Base-by-base conservation (phyloP, 2,329 filamentous ascomycete species). In the Aspergillus transmontanensis region DNA sequence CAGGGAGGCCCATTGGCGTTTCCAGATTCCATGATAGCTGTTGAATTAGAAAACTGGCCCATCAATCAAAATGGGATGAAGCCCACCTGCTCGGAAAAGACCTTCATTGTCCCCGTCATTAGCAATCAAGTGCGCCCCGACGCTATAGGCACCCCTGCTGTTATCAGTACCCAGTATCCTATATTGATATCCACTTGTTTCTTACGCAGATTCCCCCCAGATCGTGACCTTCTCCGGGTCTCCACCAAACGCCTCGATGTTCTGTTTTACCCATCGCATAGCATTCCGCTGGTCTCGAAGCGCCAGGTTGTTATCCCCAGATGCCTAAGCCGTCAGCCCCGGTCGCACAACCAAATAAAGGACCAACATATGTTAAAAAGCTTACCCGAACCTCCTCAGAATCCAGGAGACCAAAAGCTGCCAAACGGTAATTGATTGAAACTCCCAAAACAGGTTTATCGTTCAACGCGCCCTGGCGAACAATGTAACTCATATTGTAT, bases 131-230 rank as follows among this genome's bases (percentile, higher is more conserved):
- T 75, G 73, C 7, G 71, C 71, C 4, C 72, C 72, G 11, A 75
- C 72, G 48, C 73, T 75, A 50, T 75, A 74, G 6, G 73, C 73
- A 26, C 73, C 73, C 26, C 72, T 75, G 12, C n/a, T 32, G 16
- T 28, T 21, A 21, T 58, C 16, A 62, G 39, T n/a, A 30, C 26
- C 2, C 14, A 30, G 41, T 10, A n/a, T 5, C 16, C n/a, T 41
- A 23, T n/a, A 2, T 32, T 4, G 6, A 16, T 6, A 23, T 21
- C 9, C n/a, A 16, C 7, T 10, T 2, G 12, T n/a, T 10, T 63
- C 71, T 63, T 56, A 75, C 73, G 73, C 73, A 45, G 74, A 76
- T 61, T 78, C 75, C 19, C 76, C 76, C 69, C 76, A 78, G 23
- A 78, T 77, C 6, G 76, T 77, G 30, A 78, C 69, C 32, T 66